Conservation (phyloP, 1,284 basidiomycete species). For the Cryptococcus floricola region DNA sequence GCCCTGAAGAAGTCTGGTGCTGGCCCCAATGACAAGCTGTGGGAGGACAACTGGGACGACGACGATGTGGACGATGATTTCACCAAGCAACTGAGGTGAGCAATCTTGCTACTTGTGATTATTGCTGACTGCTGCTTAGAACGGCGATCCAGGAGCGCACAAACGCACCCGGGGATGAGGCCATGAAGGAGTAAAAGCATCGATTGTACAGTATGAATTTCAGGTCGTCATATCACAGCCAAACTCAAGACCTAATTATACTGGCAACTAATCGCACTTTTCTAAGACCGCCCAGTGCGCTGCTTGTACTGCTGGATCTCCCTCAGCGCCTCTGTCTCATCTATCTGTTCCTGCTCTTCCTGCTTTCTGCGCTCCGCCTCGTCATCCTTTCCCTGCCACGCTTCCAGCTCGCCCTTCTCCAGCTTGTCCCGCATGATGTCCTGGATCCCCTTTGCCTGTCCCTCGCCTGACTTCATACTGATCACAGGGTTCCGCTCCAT, state of each 20-base stretch:
- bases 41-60: conserved; percentile 99
- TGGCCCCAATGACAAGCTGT: conserved; percentile 58
- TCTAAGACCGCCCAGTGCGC: conserved; percentile 21
- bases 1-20: conserved; percentile 31
- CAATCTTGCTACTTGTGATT: neutral
- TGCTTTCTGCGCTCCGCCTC: conserved; percentile 15
- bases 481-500: conserved; percentile 63
- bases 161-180: conserved; percentile 31
- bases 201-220: neutral
- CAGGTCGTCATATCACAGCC: neutral
- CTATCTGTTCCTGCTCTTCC: conserved; percentile 28
- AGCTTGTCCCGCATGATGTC: conserved; percentile 30
- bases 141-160: conserved; percentile 40
- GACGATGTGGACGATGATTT: conserved; percentile 98
- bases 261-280: neutral
- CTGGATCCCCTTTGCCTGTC: conserved; percentile 29
- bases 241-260: too few species aligned
- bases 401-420: conserved; percentile 21
- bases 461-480: conserved; percentile 44
- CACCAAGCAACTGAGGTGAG: conserved; percentile 83
- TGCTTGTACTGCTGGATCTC: conserved; percentile 41
- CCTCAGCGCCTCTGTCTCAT: conserved; percentile 40
- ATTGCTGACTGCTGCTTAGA: conserved; percentile 8
- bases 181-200: conserved; percentile 42
- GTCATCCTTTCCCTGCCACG: conserved; percentile 24